phyloP scores from a whole-genome alignment of 2,329 filamentous ascomycete species.

The Knoxdaviesia proteae region DNA sequence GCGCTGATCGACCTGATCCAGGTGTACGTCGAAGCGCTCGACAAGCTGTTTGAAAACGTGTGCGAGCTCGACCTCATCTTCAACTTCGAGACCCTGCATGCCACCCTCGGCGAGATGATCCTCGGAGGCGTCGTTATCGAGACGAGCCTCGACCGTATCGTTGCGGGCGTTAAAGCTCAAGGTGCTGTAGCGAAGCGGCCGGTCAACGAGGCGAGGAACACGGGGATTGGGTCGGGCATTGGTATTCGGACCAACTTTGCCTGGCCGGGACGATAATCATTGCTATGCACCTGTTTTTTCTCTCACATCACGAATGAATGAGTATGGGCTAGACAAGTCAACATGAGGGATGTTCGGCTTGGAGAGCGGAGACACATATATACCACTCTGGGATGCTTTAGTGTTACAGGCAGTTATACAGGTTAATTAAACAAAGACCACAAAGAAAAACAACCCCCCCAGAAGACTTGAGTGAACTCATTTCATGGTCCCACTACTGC shows the following conservation, averaged over 20 bases:
- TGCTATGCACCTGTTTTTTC: background rate
- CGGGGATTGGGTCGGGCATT: slow-evolving; percentile 25
- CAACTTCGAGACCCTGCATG: slow-evolving; percentile 93
- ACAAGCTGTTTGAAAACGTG: slow-evolving; percentile 92
- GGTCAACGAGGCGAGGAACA: slow-evolving; percentile 43
- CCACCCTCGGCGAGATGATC: slow-evolving; percentile 80
- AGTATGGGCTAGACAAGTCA: no score
- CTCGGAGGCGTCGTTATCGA: slow-evolving; percentile 89
- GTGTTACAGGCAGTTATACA: no score
- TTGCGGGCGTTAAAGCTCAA: slow-evolving; percentile 61
- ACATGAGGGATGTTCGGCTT: no score
- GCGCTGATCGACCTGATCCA: slow-evolving; percentile 93
- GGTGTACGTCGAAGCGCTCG: slow-evolving; percentile 90
- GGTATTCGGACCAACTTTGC: slow-evolving; percentile 38
- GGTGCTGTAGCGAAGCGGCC: slow-evolving; percentile 61
- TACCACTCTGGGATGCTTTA: no score
- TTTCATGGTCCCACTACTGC: no score
- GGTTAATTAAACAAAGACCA: no score
- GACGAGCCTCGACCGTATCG: slow-evolving; percentile 72
- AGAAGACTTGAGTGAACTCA: no score
- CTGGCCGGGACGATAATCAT: slow-evolving; percentile 21
- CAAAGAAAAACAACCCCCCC: no score
- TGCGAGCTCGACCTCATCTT: slow-evolving; percentile 98
- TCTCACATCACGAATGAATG: background rate
- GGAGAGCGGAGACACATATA: no score